Conservation (phyloP, 257 asterid genomes). For the Forsythia viridissima region DNA sequence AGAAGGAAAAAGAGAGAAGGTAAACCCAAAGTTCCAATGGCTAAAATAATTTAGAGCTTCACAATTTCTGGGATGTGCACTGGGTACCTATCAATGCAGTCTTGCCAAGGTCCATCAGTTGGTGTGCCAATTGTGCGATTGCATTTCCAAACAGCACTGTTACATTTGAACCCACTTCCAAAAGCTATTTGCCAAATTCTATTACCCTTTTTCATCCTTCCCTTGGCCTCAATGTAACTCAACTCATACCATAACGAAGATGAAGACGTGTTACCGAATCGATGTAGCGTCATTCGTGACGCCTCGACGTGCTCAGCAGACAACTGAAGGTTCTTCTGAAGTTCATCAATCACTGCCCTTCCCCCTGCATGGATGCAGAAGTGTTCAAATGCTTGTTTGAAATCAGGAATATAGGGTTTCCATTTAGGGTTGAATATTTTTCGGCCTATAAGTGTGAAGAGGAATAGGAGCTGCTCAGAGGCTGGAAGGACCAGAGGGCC, state of each 20-base stretch:
- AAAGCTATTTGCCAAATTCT: conserved; percentile 14
- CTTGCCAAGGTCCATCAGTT: conserved; percentile 8
- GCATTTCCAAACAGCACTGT: conserved; percentile 19
- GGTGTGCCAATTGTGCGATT: neutral
- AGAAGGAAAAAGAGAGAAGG: neutral
- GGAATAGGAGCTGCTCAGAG: conserved; percentile 9
- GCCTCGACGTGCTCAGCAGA: conserved; percentile 20
- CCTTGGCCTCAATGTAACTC: conserved; percentile 11
- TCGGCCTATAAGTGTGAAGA: conserved; percentile 1
- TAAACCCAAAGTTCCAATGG: neutral
- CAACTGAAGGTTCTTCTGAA: conserved; percentile 18
- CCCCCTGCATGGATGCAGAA: conserved; percentile 19
- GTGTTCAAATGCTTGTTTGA: conserved; percentile 21
- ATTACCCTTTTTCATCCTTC: conserved; percentile 13
- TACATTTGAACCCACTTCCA: conserved; percentile 15
- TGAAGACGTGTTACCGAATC: conserved; percentile 9
- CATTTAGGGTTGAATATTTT: conserved; percentile 15
- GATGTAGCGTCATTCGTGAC: conserved; percentile 8
- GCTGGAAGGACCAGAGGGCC: conserved; percentile 13
- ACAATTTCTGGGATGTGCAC: conserved; percentile 18
- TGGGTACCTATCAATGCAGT: conserved; percentile 16
- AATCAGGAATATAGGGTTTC: conserved; percentile 10
- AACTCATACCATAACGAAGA: conserved; percentile 11
- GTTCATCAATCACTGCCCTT: conserved; percentile 17
- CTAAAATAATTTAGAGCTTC: neutral